phyloP scores from a whole-genome alignment of 257 asterid species.

The Thymus quinquecostatus region DNA sequence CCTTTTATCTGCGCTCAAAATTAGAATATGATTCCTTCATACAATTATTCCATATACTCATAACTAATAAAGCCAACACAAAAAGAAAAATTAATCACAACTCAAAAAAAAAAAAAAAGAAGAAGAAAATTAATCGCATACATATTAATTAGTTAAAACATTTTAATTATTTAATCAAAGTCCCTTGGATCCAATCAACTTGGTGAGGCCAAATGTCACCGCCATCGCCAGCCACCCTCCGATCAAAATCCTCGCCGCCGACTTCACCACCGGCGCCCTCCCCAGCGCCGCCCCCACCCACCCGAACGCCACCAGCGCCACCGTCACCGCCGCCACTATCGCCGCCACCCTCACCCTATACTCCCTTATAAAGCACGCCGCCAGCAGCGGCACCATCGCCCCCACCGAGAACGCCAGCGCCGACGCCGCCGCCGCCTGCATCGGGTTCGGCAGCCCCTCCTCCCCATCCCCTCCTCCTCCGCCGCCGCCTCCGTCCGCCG shows the following conservation, averaged over 20 bases:
- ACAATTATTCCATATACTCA: not conserved
- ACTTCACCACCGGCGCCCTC: conserved; percentile 48
- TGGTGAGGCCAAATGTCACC: conserved; percentile 55
- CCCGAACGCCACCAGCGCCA: conserved; percentile 69
- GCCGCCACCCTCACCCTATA: conserved; percentile 63
- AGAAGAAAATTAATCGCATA: not conserved
- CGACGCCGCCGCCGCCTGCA: conserved; percentile 86
- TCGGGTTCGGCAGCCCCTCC: conserved; percentile 63
- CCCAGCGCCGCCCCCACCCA: conserved; percentile 71
- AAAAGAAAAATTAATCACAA: not conserved
- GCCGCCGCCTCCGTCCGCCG: not conserved
- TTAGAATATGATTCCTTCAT: not conserved
- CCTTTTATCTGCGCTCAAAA: not conserved
- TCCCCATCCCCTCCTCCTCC: not conserved
- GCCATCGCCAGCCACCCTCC: conserved; percentile 82
- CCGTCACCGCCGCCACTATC: conserved; percentile 61
- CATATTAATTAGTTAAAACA: not conserved
- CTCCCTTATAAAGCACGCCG: conserved; percentile 69
- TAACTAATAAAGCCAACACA: not conserved
- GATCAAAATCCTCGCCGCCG: conserved; percentile 54
- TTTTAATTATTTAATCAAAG: conserved; percentile 13
- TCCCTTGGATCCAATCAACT: conserved; percentile 47
- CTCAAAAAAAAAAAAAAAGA: not conserved
- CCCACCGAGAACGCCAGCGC: conserved; percentile 73
- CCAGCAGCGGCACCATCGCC: conserved; percentile 77